Base-by-base conservation (phyloP, 2,329 filamentous ascomycete species). In the Hyphodiscus sp. region DNA sequence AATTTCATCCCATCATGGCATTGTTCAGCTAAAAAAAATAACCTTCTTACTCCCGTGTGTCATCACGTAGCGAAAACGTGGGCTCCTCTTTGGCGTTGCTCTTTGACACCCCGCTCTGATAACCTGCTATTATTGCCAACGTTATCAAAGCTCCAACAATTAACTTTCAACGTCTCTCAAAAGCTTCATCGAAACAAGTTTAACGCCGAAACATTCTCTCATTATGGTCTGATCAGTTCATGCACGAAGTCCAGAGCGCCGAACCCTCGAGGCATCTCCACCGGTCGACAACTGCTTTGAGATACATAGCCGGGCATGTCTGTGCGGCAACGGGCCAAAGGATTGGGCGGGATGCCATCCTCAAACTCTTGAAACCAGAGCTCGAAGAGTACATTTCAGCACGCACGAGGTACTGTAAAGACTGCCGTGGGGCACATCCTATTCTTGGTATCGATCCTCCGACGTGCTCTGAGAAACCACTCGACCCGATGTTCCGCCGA, bases 361-460 rank as follows among this genome's bases (percentile, higher is more conserved):
- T 55, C 49, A 52, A 55, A 55, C 53, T 52, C 45, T 52, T 49
- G 41, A 51, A 29, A 33, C 15, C 44, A 11, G n/a, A 20, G 15
- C 13, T 41, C 3, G 2, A 10, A n/a, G n/a, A n/a, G 49, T 51
- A 51, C n/a, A 51, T 8, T 20, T 8, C 23, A 46, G 33, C 42
- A 23, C 18, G n/a, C 15, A 6, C 42, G 6, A 13, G 18, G 49
- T 51, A 51, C 7, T 4, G 9, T 20, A 45, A 15, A 51, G 49
- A 20, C 45, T 42, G n/a, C 18, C 13, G 26, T 1, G 41, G 48
- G 47, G 15, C 15, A 42, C 15, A n/a, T 26, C 15, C 48, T 41
- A 44, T 20, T 51, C 41, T 29, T 46, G 18, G 49, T 41, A 51
- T 45, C 42, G 49, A 51, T 51, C 49, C 42, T 50, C 48, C 48